phyloP scores from a whole-genome alignment of 1,284 basidiomycete genomes.

The Ustilago shanxiensis region DNA sequence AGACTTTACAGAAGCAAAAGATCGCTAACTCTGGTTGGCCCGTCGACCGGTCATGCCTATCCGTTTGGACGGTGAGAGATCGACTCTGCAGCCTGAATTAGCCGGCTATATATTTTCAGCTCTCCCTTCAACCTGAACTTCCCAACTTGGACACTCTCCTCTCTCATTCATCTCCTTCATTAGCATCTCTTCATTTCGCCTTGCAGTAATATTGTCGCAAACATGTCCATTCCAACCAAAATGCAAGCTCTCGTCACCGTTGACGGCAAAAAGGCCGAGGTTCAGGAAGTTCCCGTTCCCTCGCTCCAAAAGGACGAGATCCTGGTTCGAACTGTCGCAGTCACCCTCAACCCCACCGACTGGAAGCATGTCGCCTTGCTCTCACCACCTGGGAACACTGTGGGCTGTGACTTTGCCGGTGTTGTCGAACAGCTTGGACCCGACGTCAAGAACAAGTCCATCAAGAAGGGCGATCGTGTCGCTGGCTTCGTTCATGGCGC shows the following conservation, averaged over 20 bases:
- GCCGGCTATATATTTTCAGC: slow-evolving; percentile 7
- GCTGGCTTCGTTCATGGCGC: slow-evolving; percentile 73
- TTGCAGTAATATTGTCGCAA: background rate
- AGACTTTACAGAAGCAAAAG: no score
- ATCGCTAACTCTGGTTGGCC: background rate
- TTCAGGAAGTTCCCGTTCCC: slow-evolving; percentile 59
- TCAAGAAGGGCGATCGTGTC: slow-evolving; percentile 76
- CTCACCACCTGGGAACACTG: slow-evolving; percentile 70
- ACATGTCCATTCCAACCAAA: slow-evolving; percentile 29
- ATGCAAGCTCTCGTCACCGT: slow-evolving; percentile 61
- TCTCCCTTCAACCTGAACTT: background rate
- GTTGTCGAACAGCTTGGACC: slow-evolving; percentile 74
- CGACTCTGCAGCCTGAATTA: background rate
- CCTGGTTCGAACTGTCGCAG: slow-evolving; percentile 52
- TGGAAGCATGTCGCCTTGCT: slow-evolving; percentile 70
- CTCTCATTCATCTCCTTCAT: background rate
- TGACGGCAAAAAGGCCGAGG: slow-evolving; percentile 49
- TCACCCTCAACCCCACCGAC: slow-evolving; percentile 68
- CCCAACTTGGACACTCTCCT: background rate
- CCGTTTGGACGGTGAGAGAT: background rate
- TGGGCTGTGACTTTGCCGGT: slow-evolving; percentile 77
- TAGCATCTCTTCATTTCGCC: background rate
- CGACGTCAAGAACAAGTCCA: slow-evolving; percentile 53
- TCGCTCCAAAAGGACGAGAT: slow-evolving; percentile 50
- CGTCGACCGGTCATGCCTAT: background rate